Evolutionary conservation across 2,329 filamentous ascomycete genomes (phyloP), one percentile per base, ranked within the genome.

Genomic region (Dactylella cylindrospora): DNA sequence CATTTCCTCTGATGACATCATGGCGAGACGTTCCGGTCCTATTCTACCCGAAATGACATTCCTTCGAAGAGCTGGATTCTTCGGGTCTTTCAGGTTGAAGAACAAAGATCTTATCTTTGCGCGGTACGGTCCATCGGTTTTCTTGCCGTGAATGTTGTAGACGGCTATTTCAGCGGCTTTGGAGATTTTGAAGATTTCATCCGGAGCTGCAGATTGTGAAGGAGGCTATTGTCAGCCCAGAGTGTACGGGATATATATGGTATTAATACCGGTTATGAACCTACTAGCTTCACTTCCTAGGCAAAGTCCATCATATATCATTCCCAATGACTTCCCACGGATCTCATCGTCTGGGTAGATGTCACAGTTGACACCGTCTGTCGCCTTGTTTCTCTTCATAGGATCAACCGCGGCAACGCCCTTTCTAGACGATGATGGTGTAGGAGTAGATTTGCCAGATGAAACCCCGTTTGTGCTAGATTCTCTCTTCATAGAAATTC

Each of bases 251-350:
- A 26, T 33, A 44, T 29, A 10, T 19, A 8, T 32, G 3, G 15
- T 22, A 36, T 35, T 9, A 19, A 38, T 38, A 35, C 31, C 7
- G 23, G 20, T 10, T 20, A 25, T 13, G 22, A 17, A 57, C 66
- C 6, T 66, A 69, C 67, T 38, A 20, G 66, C 66, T 43, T 65
- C 72, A 22, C 86, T 82, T 72, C 86, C 85, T 54, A 83, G 80
- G 39, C 86, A 90, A 65, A 98, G 79, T 12, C 90, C 93, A 70
- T 98, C 93, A 77, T 97, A 98, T 73, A 98, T 81, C 35, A 98
- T 80, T 43, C 89, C 90, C 65, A 96, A 84, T 72, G 88, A 95
- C 70, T 83, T 85, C 76, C 97, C 88, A 59, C 93, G 86, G 15
- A 81, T 80, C 54, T 79, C 76, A 60, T 85, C 84, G 40, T 83